Evolutionary conservation across 2,329 filamentous ascomycete genomes (phyloP), one percentile per base, ranked within the genome.

Genomic region (Achaetomium macrosporum): DNA sequence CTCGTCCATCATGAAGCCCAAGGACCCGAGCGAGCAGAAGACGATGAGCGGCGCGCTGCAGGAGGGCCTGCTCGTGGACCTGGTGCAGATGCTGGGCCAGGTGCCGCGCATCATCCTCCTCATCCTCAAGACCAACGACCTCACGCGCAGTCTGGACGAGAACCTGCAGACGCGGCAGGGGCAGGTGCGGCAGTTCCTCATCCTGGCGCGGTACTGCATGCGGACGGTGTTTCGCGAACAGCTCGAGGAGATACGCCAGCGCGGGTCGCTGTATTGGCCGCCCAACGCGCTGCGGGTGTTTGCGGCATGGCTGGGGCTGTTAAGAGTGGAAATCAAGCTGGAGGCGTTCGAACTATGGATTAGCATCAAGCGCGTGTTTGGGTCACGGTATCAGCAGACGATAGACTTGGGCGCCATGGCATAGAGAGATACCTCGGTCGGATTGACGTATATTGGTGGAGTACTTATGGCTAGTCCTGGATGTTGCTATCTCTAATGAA

Each of bases 51-150:
- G 83, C 46, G 88, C 90, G 1, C 74, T 99, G 54, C 87, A 90
- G 44, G 90, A 96, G 51, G 92, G 92, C 10, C 81, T 99, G 67
- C 77, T 99, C 36, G 87, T 88, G 56, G 87, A 96, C 63, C 77
- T 99, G 7, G 89, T 99, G 8, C 85, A 91, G 60, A 76, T 99
- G 60, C 81, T 99, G 5, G 89, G 90, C 44, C 83, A 89, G 63
- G 91, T 99, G 7, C 93, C 93, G 0, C 78, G 90, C 42, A 89
- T 99, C 59, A 96, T 99, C 50, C 77, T 99, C 12, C 76, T 99
- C 29, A 97, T 99, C 60, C 78, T 99, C 57, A 99, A 99, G 73
- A 99, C 93, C 2, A 99, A 99, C 68, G 93, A 99, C 71, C 75
- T 99, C 37, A 99, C 93, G 15, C 84, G 93, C 59, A 93, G 87